Conservation (phyloP, 2,329 filamentous ascomycete species). For the Phaeophleospora eucalypticola region DNA sequence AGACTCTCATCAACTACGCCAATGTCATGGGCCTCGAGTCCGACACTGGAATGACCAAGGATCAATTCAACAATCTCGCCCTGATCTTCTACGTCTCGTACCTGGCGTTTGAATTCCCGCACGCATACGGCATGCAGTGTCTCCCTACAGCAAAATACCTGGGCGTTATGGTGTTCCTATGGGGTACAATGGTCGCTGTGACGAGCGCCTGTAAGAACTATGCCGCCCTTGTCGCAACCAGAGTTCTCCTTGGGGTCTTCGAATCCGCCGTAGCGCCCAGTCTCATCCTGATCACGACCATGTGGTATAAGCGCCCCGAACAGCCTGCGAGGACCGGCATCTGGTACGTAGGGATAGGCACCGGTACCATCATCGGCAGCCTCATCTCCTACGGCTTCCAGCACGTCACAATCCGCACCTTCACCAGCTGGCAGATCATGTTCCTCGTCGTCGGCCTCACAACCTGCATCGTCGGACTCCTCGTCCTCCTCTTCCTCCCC, state of each 20-base stretch:
- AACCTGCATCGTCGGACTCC: slow-evolving; percentile 38
- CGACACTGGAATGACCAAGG: slow-evolving; percentile 33
- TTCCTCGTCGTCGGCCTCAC: slow-evolving; percentile 45
- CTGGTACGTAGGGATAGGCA: slow-evolving; percentile 63
- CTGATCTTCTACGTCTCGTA: slow-evolving; percentile 37
- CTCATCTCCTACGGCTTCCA: slow-evolving; percentile 55
- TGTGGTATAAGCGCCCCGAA: slow-evolving; percentile 44
- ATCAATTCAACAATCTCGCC: slow-evolving; percentile 36
- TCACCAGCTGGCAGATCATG: slow-evolving; percentile 52
- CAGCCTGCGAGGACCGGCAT: slow-evolving; percentile 60
- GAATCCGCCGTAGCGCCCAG: slow-evolving; percentile 53
- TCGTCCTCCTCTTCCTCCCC: slow-evolving; percentile 28
- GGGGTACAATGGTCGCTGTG: slow-evolving; percentile 47
- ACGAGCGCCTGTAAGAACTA: slow-evolving; percentile 51
- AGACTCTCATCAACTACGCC: slow-evolving; percentile 40
- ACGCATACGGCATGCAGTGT: slow-evolving; percentile 50
- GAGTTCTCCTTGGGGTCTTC: slow-evolving; percentile 52
- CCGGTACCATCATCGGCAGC: slow-evolving; percentile 55
- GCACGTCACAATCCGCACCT: slow-evolving; percentile 34
- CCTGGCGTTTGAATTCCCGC: slow-evolving; percentile 38
- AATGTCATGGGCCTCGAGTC: slow-evolving; percentile 40
- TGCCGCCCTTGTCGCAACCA: slow-evolving; percentile 46
- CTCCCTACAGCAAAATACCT: slow-evolving; percentile 53
- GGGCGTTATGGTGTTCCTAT: slow-evolving; percentile 40
- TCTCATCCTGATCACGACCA: slow-evolving; percentile 53